Base-by-base conservation (phyloP, 768 basidiomycete genomes). In the Pleurotus sapidus region DNA sequence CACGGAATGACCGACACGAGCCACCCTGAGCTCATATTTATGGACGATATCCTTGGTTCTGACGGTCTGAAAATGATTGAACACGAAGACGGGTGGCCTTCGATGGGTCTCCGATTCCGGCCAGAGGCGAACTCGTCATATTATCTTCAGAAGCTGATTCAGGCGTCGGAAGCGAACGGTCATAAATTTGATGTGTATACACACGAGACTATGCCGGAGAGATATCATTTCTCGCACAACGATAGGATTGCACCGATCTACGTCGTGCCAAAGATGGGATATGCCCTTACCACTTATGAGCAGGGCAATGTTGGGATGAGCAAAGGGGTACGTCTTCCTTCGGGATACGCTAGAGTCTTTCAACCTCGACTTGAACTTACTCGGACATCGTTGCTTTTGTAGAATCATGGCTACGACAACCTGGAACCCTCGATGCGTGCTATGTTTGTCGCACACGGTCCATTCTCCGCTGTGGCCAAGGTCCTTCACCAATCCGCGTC, bases 321-420 rank as follows among this genome's bases (percentile, higher is more conserved):
- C 60, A 92, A 88, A 70, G 93, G 93, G 20, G 90, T 93, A 68
- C 65, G 87, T 75, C n/a, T 51, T 40, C 34, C 17, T 23, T 17
- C 39, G 24, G 4, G 25, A 14, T 38, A 45, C 5, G 12, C n/a
- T 23, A 12, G 18, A 6, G n/a, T 25, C 14, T 46, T 8, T 34
- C 18, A n/a, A 15, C n/a, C 11, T 20, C 20, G 20, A 20, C 20
- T 20, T 20, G 20, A 20, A 20, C 20, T 20, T 20, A 20, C 20
- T 20, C 20, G 20, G 20, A 20, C 8, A 17, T 42, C 45, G 27
- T 25, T 48, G 17, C 20, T 20, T 17, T 3, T 61, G 30, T 62
- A 92, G 89, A 93, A 86, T 59, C 95, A 97, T 63, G 95, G 95
- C 5, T 97, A 95, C 66, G 93, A 95, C 68, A 95, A 94, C 62